Percentiles rank a stretch among this genome's conserved stretches.
phyloP scores from a whole-genome alignment of 2,329 filamentous ascomycete species.

The Microthyrium microscopicum region DNA sequence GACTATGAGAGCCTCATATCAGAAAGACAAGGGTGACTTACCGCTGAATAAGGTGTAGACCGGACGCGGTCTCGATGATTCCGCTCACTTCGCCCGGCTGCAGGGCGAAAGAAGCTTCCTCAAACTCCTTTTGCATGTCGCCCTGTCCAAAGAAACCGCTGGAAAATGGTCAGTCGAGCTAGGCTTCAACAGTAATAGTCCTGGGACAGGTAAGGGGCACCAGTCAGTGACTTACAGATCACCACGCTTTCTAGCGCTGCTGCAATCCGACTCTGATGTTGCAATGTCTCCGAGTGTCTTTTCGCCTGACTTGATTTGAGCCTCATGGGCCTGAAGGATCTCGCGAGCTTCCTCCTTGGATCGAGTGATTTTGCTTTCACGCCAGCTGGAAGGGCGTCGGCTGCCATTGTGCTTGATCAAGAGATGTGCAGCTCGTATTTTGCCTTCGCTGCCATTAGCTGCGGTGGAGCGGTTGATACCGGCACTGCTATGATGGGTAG shows the following conservation, averaged over 20 bases:
- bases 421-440: constrained; percentile 85
- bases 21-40: constrained; percentile 24
- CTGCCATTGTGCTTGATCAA: constrained; percentile 87
- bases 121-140: constrained; percentile 98
- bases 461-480: constrained; percentile 18
- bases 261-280: constrained; percentile 82
- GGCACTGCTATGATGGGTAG: constrained; percentile 56
- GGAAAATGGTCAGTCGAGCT: constrained; percentile 1
- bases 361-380: constrained; percentile 75
- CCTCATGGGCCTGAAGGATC: constrained; percentile 61
- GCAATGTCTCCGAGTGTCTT: constrained; percentile 67
- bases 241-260: constrained; percentile 81
- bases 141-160: constrained; percentile 75
- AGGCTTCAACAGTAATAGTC: not conserved
- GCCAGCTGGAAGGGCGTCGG: constrained; percentile 82
- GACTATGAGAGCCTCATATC: too few relatives aligned
- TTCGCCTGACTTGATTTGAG: constrained; percentile 55
- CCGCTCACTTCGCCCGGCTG: constrained; percentile 73
- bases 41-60: constrained; percentile 91
- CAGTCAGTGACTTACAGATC: constrained; percentile 60
- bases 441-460: constrained; percentile 42
- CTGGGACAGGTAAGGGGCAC: not conserved
- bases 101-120: constrained; percentile 85
- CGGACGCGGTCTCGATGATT: constrained; percentile 82
- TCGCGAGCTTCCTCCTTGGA: constrained; percentile 69